These are phyloP conservation scores for Dendrothele bispora DNA, from an alignment of 768 basidiomycete species.

Conservation along the genomic window DNA sequence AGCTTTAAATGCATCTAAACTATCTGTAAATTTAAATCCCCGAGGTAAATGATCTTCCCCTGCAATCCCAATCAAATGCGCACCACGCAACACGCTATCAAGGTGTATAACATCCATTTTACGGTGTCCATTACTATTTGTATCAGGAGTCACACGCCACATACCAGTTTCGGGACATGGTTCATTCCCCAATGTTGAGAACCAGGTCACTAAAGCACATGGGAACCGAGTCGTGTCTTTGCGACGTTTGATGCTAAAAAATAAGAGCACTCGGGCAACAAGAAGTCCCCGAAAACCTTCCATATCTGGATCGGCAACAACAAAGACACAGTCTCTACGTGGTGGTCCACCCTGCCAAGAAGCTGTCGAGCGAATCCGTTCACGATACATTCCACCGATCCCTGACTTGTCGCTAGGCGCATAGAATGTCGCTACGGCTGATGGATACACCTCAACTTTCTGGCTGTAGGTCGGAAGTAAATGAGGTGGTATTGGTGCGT, in stretches of 20 bases:
- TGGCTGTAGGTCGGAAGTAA: conserved; percentile 15
- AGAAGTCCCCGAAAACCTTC: conserved; percentile 24
- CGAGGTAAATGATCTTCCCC: conserved; percentile 6
- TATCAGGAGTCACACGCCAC: conserved; percentile 24
- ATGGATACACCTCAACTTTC: conserved; percentile 22
- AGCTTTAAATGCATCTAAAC: conserved; percentile 12
- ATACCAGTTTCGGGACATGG: conserved; percentile 24
- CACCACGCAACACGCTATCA: conserved; percentile 14
- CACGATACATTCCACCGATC: conserved; percentile 23
- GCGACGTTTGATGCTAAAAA: conserved; percentile 22
- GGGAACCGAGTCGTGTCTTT: conserved; percentile 12
- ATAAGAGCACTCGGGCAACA: conserved; percentile 21
- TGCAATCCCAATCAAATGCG: conserved; percentile 19
- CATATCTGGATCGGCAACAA: conserved; percentile 13
- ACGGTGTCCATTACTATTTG: conserved; percentile 18
- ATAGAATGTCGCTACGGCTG: conserved; percentile 28
- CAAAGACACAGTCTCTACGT: conserved; percentile 28
- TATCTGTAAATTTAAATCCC: conserved; percentile 8
- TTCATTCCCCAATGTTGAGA: conserved; percentile 14
- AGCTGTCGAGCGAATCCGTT: conserved; percentile 26
- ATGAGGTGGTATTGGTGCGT: conserved; percentile 10
- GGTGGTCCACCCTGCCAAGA: conserved; percentile 26
- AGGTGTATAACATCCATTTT: conserved; percentile 14
- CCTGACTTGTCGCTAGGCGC: conserved; percentile 36
- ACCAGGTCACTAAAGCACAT: conserved; percentile 27